These are phyloP conservation scores for Candida schatavii DNA, from an alignment of 805 yeast species.

Conservation along the genomic window DNA sequence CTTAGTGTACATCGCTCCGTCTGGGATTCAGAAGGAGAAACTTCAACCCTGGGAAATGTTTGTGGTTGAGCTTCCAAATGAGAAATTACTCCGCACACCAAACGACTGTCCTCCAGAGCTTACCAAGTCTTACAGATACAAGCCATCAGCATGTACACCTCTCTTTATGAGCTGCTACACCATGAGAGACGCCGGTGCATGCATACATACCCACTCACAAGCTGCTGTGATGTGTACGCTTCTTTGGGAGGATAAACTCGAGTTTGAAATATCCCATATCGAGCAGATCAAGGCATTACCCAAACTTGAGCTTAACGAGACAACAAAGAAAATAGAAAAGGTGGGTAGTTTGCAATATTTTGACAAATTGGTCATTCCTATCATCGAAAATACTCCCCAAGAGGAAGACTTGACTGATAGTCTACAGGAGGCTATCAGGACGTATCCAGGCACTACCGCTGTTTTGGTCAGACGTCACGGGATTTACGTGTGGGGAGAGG, in stretches of 20 bases:
- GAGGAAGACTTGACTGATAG: constrained; percentile 79
- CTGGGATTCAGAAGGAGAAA: constrained; percentile 94
- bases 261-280: constrained; percentile 72
- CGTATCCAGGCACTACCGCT: constrained; percentile 78
- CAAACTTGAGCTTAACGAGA: constrained; percentile 29
- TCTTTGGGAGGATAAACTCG: constrained; percentile 57
- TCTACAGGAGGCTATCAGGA: constrained; percentile 58
- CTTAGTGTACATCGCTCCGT: constrained; percentile 76
- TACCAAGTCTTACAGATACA: constrained; percentile 45
- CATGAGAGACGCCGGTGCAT: constrained; percentile 77
- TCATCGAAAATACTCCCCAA: constrained; percentile 84
- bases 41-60: constrained; percentile 81
- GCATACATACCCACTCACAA: constrained; percentile 93
- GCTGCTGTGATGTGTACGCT: constrained; percentile 80
- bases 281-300: constrained; percentile 96
- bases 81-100: constrained; percentile 60
- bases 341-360: constrained; percentile 68
- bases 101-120: constrained; percentile 35
- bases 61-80: constrained; percentile 58
- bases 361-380: constrained; percentile 81
- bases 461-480: constrained; percentile 92
- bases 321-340: constrained; percentile 43
- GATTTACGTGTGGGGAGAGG: constrained; percentile 94
- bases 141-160: constrained; percentile 95
- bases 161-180: constrained; percentile 71